These are phyloP conservation scores for Friedmanniomyces endolithicus DNA, from an alignment of 495 filamentous ascomycete genomes.

Conservation along the genomic window DNA sequence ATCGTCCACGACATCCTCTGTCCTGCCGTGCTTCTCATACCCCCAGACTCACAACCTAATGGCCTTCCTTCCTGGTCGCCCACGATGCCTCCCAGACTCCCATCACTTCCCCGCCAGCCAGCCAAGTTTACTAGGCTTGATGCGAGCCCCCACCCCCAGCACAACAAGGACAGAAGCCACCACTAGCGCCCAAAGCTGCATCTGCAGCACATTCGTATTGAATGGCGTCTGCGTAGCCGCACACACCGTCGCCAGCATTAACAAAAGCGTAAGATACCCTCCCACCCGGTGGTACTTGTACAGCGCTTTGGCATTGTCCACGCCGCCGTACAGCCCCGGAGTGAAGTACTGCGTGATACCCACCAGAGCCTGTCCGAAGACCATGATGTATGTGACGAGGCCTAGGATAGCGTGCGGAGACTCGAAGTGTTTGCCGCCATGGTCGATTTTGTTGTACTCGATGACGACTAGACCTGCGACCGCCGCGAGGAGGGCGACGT, in stretches of 20 bases:
- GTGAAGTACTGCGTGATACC: conserved; percentile 68
- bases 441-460: conserved; percentile 64
- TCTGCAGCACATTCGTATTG: conserved; percentile 44
- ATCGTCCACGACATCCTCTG: no score
- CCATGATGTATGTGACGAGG: conserved; percentile 55
- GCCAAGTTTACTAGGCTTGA: conserved; percentile 75
- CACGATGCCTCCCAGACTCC: neutral
- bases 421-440: conserved; percentile 53
- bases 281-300: conserved; percentile 79
- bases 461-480: conserved; percentile 60
- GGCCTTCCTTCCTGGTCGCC: neutral
- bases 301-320: conserved; percentile 61
- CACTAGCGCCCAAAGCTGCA: conserved; percentile 61
- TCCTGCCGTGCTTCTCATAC: neutral
- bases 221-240: conserved; percentile 67
- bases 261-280: conserved; percentile 61
- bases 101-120: conserved; percentile 27
- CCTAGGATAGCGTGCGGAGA: conserved; percentile 72
- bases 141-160: conserved; percentile 57
- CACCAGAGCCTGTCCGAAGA: conserved; percentile 59
- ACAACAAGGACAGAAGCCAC: conserved; percentile 49
- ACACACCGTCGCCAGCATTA: conserved; percentile 60
- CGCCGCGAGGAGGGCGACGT: conserved; percentile 48
- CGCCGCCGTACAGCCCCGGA: conserved; percentile 61
- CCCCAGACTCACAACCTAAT: neutral